Evolutionary conservation across 192 early-diverging fungal species (phyloP), one percentile per base, ranked within the genome.

Genomic region (Neocallimastix lanati): DNA sequence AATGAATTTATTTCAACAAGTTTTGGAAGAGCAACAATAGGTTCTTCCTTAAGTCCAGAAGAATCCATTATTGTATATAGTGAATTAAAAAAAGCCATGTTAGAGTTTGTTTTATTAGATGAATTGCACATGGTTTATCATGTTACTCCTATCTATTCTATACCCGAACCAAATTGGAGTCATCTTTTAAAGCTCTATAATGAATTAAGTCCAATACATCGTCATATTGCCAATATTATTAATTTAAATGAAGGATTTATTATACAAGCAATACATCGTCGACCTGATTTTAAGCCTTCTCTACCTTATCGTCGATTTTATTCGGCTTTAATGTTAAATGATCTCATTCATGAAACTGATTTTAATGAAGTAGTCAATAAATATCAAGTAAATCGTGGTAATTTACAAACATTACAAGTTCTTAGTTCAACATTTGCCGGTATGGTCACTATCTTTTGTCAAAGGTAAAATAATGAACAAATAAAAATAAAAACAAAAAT

Each of bases 381-480:
- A 76, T 85, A 87, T 79, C 78, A 77, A 78, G 81, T 85, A 21
- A 80, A 79, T 28, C 79, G 85, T 25, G 85, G 86, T 21, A 21
- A 30, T 29, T 50, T 85, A 38, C 85, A 85, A 77, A 36, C 28
- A 0, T 77, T 85, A 13, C 85, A 85, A 80, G 81, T 28, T 16
- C 81, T 77, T 28, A 36, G 80, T 28, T 82, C 83, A 27, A 86
- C 85, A 13, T 85, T 85, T 83, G 82, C 85, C 15, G 85, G 85
- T n/a, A 86, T 87, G 85, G 85, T 85, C 16, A 85, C 81, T 33
- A 85, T 87, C 25, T 85, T 85, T 80, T 85, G 85, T 76, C 78
- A 87, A 77, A 76, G 77, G 78, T 29, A 36, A 77, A 30, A 4
- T 14, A 2, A 21, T 4, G 25, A 21, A 33, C 1, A 30, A 28